Evolutionary conservation across 1,284 basidiomycete species (phyloP), one percentile per base, ranked within the genome.

Genomic region (Rhodotorula mucilaginosa): DNA sequence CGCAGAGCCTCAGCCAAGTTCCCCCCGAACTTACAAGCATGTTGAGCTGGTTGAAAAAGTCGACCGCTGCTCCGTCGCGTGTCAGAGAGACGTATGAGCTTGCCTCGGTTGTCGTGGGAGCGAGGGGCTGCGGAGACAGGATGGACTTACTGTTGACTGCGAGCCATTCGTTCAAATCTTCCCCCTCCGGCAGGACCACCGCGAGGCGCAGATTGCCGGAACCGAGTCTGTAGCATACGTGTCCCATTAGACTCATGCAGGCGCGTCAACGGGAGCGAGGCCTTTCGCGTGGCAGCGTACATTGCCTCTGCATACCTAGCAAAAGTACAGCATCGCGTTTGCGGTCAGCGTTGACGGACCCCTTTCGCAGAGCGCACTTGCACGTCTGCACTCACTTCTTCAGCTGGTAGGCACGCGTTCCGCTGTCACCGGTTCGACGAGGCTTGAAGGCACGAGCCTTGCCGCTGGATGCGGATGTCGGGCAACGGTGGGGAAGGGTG

Each of bases 141-240:
- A 5, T 52, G n/a, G 26, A 82, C 90, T 77, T 78, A 95, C 94
- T 92, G 79, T 97, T 94, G 10, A 97, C 93, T 12, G 94, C 94
- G 47, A 97, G 88, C 94, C 94, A 97, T 83, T 97, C 94, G 78
- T 95, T 94, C 76, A 88, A 81, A 81, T 97, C 95, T 81, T 97
- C 95, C 58, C 95, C 94, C 74, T 97, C 94, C 0, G 94, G 94
- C 26, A 97, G 85, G 76, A 90, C 88, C 29, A 97, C 94, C 0
- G 94, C 94, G 62, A 91, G 84, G 66, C 93, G 86, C 70, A 97
- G 82, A 82, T 97, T 97, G 12, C 95, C 95, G 15, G 93, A 96
- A 61, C 94, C 94, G 18, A 79, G 72, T 3, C 75, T 76, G 74
- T 49, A 31, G 19, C 29, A 4, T 4, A 15, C 2, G 16, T 21